Percentiles rank a stretch among this genome's conserved stretches.
These are phyloP conservation scores for Aspergillus ochraceus DNA, from an alignment of 2,329 filamentous ascomycete species.

Conservation along the genomic window DNA sequence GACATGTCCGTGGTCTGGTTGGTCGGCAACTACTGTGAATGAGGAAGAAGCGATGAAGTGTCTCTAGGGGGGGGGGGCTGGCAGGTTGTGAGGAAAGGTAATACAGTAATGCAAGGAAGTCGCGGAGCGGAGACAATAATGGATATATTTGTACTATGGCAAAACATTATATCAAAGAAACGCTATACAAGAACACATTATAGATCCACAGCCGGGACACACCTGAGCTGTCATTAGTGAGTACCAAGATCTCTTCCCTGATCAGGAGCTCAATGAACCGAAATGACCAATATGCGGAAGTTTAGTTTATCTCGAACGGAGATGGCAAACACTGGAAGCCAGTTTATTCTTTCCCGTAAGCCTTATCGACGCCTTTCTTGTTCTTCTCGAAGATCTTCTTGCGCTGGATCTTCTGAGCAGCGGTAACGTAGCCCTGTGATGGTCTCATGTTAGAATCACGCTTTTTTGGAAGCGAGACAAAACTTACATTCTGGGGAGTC, in stretches of 20 bases:
- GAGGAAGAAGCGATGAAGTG: too few relatives aligned
- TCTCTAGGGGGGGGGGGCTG: too few relatives aligned
- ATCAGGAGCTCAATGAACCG: background rate
- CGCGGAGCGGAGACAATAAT: background rate
- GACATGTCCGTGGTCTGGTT: too few relatives aligned
- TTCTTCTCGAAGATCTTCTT: conserved; percentile 65
- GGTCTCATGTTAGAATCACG: conserved; percentile 8
- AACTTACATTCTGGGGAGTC: conserved; percentile 44
- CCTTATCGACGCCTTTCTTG: conserved; percentile 61
- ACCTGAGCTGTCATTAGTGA: too few relatives aligned
- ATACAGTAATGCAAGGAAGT: too few relatives aligned
- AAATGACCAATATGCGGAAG: background rate
- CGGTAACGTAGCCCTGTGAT: conserved; percentile 62
- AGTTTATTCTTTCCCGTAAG: conserved; percentile 53
- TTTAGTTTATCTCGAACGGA: background rate
- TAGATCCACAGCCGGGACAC: background rate
- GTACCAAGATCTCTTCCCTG: background rate
- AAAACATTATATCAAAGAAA: background rate
- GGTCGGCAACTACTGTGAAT: too few relatives aligned
- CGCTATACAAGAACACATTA: background rate
- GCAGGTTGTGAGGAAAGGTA: too few relatives aligned
- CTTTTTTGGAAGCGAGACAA: background rate
- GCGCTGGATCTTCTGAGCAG: conserved; percentile 71
- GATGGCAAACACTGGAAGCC: background rate
- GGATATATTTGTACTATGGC: background rate